These are phyloP conservation scores for Abelmoschus esculentus DNA, from an alignment of 345 rosid species.

Conservation along the genomic window DNA sequence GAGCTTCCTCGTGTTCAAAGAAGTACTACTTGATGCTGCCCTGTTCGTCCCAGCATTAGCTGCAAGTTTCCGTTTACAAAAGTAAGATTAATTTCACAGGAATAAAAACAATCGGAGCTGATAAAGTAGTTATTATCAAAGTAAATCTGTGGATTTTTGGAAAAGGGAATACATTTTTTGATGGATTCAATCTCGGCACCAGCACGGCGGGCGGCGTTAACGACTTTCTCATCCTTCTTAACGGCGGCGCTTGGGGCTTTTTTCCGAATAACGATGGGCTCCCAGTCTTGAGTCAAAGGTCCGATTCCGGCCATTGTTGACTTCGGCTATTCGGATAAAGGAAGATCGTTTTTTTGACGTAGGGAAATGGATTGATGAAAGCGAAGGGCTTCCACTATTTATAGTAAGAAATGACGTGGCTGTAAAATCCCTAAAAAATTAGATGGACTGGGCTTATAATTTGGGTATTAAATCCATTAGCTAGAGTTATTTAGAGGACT, in stretches of 20 bases:
- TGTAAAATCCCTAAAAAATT: too few relatives aligned
- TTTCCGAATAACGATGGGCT: neutral
- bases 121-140: neutral
- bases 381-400: neutral
- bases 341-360: neutral
- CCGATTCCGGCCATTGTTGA: neutral
- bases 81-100: neutral
- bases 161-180: neutral
- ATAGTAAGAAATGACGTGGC: too few relatives aligned
- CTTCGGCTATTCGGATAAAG: neutral
- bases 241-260: neutral
- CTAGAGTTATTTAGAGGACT: too few relatives aligned
- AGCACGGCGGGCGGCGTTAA: neutral
- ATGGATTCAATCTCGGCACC: neutral
- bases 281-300: neutral
- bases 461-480: too few relatives aligned
- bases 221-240: neutral
- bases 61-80: slow-evolving; percentile 17
- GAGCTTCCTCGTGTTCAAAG: slow-evolving; percentile 87
- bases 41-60: slow-evolving; percentile 82
- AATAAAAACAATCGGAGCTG: neutral
- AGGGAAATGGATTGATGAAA: neutral
- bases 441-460: too few relatives aligned
- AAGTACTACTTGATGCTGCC: slow-evolving; percentile 87
- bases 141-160: neutral